phyloP scores from a whole-genome alignment of 441 rosid genomes.

The Adansonia grandidieri region DNA sequence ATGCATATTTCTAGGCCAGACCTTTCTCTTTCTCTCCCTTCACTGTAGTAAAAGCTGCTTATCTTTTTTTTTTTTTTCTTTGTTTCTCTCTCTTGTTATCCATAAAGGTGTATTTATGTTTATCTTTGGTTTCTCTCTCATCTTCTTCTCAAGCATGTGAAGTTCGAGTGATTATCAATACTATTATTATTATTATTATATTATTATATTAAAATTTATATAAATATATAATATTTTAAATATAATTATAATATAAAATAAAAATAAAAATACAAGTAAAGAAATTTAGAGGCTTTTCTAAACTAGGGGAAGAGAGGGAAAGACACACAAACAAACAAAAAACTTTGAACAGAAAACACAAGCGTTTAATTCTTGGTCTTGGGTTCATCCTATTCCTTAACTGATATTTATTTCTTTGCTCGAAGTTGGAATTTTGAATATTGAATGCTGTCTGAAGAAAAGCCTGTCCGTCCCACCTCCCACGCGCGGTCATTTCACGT shows the following conservation, averaged over 20 bases:
- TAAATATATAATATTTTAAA: background rate
- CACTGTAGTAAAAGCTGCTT: slow-evolving; percentile 30
- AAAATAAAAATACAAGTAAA: too few species aligned
- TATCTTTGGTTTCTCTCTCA: slow-evolving; percentile 25
- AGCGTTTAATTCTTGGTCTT: slow-evolving; percentile 33
- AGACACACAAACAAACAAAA: slow-evolving; percentile 10
- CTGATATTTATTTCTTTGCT: slow-evolving; percentile 21
- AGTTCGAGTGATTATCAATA: slow-evolving; percentile 32
- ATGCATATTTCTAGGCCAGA: slow-evolving; percentile 43
- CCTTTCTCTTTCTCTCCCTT: slow-evolving; percentile 28
- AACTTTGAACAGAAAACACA: slow-evolving; percentile 31
- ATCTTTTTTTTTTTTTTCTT: slow-evolving; percentile 1
- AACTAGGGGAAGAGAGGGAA: background rate
- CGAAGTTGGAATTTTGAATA: slow-evolving; percentile 18
- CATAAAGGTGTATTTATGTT: slow-evolving; percentile 36
- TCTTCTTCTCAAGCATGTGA: background rate
- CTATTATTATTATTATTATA: background rate
- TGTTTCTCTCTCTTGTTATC: slow-evolving; percentile 22
- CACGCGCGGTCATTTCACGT: slow-evolving; percentile 5
- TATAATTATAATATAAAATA: too few species aligned
- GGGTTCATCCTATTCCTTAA: slow-evolving; percentile 38
- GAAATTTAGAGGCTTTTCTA: background rate
- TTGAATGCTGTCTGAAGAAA: slow-evolving; percentile 4
- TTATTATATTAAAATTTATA: background rate
- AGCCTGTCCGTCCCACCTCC: slow-evolving; percentile 16